These are phyloP conservation scores for Fusarium temperatum DNA, from an alignment of 2,329 filamentous ascomycete species.

Conservation along the genomic window DNA sequence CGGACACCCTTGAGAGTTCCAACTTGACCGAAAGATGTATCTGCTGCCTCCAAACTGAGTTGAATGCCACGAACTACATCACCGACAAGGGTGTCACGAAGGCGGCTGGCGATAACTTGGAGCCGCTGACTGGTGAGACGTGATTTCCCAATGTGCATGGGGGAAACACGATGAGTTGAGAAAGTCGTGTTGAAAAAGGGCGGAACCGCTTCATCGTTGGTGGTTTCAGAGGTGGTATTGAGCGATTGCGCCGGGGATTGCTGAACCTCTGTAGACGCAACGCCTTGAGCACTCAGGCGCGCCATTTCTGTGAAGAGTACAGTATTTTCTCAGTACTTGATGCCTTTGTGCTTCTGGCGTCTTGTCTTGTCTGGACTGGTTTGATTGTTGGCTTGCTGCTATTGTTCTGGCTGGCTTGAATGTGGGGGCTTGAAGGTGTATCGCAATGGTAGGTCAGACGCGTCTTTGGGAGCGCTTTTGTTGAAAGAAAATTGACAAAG, in stretches of 20 bases:
- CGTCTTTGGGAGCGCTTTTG: background rate
- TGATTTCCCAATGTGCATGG: constrained; percentile 58
- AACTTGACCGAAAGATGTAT: constrained; percentile 51
- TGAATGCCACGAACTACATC: constrained; percentile 69
- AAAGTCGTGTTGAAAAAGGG: constrained; percentile 69
- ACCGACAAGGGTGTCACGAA: constrained; percentile 65
- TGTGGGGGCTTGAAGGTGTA: background rate
- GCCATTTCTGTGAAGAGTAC: constrained; percentile 18
- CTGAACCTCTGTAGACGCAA: constrained; percentile 13
- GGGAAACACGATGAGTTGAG: constrained; percentile 64
- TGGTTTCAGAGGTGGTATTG: constrained; percentile 13
- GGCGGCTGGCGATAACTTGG: constrained; percentile 54
- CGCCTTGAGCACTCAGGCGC: constrained; percentile 35
- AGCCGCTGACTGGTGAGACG: constrained; percentile 52
- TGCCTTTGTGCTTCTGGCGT: background rate
- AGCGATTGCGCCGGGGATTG: constrained; percentile 30
- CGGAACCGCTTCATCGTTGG: constrained; percentile 38
- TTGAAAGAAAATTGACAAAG: background rate
- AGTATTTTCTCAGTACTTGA: background rate
- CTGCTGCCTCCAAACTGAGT: constrained; percentile 57
- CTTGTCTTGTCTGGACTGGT: background rate
- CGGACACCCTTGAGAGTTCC: constrained; percentile 57
- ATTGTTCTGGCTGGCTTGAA: background rate
- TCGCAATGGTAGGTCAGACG: background rate
- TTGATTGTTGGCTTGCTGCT: background rate